Percentiles rank a stretch among this genome's conserved stretches.
phyloP scores from a whole-genome alignment of 768 basidiomycete genomes.

The Calocera cornea region DNA sequence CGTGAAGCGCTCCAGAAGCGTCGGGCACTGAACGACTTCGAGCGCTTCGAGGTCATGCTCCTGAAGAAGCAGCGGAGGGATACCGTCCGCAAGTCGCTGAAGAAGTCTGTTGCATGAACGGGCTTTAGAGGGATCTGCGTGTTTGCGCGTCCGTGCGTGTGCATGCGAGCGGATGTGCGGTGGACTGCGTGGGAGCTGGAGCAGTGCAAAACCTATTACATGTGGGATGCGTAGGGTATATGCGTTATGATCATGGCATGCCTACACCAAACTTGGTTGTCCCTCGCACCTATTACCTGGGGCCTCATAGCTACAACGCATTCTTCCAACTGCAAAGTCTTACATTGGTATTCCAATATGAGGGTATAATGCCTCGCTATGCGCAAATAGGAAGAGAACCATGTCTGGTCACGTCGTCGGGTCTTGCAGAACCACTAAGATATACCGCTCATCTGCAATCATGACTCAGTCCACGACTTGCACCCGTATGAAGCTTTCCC shows the following conservation, averaged over 20 bases:
- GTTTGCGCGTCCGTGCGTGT: too few species aligned
- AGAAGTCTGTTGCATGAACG: slow-evolving; percentile 29
- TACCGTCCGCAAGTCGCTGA: slow-evolving; percentile 52
- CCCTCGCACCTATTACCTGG: too few species aligned
- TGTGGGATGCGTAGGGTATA: neutral
- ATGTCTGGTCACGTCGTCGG: neutral
- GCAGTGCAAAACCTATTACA: neutral
- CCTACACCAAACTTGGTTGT: neutral
- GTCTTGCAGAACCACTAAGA: neutral
- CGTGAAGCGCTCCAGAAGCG: slow-evolving; percentile 60
- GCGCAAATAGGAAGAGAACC: neutral
- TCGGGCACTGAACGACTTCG: slow-evolving; percentile 75
- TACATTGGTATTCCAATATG: too few species aligned
- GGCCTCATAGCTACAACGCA: too few species aligned
- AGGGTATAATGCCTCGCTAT: too few species aligned
- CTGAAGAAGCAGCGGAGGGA: slow-evolving; percentile 82
- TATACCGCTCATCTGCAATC: neutral
- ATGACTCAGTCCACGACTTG: neutral
- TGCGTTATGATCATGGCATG: neutral
- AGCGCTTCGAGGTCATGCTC: slow-evolving; percentile 75
- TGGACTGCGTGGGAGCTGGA: neutral
- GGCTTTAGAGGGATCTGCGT: neutral
- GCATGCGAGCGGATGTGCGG: too few species aligned
- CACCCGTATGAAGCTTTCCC: neutral
- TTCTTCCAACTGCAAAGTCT: too few species aligned